Percentiles rank a stretch among this genome's conserved stretches.
Evolutionary conservation across 176 grass and related monocot species (phyloP).

Genomic region (Rhynchospora tenuis): DNA sequence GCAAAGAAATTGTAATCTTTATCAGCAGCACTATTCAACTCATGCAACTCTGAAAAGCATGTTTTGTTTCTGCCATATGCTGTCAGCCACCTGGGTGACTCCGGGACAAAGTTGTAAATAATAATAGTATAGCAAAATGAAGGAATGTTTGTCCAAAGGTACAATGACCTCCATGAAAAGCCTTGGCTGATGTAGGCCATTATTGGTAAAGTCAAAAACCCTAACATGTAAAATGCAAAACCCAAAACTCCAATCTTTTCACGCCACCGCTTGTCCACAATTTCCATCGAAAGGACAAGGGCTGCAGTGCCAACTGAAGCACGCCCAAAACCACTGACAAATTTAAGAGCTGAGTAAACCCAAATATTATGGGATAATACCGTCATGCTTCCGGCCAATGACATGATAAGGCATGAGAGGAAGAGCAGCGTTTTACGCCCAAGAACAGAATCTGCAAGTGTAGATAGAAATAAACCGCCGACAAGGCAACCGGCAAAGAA

Average conservation of each 20-base stretch:
- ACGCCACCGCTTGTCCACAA: conserved; percentile 55
- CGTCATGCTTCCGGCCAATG: conserved; percentile 50
- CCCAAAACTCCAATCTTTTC: conserved; percentile 47
- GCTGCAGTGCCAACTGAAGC: conserved; percentile 53
- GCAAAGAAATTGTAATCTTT: conserved; percentile 22
- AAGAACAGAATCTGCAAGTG: conserved; percentile 63
- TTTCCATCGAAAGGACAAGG: conserved; percentile 67
- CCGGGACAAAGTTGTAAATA: conserved; percentile 40
- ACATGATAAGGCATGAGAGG: conserved; percentile 41
- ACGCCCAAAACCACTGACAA: conserved; percentile 51
- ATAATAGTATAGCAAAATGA: conserved; percentile 44
- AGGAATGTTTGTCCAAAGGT: conserved; percentile 58
- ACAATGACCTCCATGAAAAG: conserved; percentile 60
- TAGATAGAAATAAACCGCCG: conserved; percentile 56
- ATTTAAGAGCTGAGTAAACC: conserved; percentile 58
- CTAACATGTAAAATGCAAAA: conserved; percentile 62
- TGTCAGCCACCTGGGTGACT: conserved; percentile 79
- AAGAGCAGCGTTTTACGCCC: conserved; percentile 75
- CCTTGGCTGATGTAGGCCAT: conserved; percentile 44
- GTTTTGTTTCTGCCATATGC: conserved; percentile 4
- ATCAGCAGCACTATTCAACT: background rate
- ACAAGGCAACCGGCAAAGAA: conserved; percentile 70
- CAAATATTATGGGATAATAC: conserved; percentile 57
- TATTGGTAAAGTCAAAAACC: conserved; percentile 70
- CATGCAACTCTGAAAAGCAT: conserved; percentile 8